Evolutionary conservation across 2,329 filamentous ascomycete species (phyloP).

Genomic region (Didymella lethalis): DNA sequence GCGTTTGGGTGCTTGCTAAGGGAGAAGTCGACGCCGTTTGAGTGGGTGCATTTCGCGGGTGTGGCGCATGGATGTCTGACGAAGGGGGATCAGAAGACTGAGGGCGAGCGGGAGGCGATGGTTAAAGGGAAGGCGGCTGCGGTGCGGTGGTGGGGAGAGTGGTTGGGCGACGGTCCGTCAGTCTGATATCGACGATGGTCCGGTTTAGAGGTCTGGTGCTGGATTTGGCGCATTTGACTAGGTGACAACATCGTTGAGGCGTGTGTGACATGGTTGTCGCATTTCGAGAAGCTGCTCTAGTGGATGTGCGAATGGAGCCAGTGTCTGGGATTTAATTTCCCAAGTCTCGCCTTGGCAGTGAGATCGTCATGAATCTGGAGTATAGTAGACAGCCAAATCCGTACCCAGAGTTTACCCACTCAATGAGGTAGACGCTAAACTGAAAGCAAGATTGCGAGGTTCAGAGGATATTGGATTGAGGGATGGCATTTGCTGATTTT

Average conservation of each 20-base stretch:
- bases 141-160: constrained; percentile 24
- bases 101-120: constrained; percentile 31
- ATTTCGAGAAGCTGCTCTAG: neutral
- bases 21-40: constrained; percentile 26
- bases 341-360: neutral
- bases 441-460: neutral
- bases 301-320: neutral
- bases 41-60: constrained; percentile 38
- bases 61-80: constrained; percentile 35
- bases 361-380: neutral
- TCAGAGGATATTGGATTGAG: no score
- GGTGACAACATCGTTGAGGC: neutral
- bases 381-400: neutral
- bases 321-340: neutral
- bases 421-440: neutral
- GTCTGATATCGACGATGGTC: neutral
- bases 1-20: constrained; percentile 30
- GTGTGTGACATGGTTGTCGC: neutral
- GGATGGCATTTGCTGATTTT: no score
- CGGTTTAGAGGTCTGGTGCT: neutral
- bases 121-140: constrained; percentile 29
- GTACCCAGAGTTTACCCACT: neutral
- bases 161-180: constrained; percentile 5
- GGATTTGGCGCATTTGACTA: neutral
- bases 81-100: constrained; percentile 26